These are phyloP conservation scores for Adansonia madagascariensis DNA, from an alignment of 441 rosid genomes.

Conservation along the genomic window DNA sequence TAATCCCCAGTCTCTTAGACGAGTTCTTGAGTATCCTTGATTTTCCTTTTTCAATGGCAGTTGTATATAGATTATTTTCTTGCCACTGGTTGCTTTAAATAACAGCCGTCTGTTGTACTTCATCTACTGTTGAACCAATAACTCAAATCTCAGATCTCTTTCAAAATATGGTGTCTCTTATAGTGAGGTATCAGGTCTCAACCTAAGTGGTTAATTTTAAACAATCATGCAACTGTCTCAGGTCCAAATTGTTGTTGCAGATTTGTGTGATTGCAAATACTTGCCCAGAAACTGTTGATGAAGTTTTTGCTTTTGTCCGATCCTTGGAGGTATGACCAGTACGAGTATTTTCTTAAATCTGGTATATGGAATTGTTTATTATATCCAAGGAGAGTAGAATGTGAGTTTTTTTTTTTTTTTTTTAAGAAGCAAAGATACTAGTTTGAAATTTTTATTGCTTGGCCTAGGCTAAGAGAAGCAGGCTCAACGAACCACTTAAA, in stretches of 20 bases:
- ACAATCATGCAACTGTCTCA: constrained; percentile 23
- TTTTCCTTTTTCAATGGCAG: constrained; percentile 16
- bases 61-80: background rate
- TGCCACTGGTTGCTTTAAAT: constrained; percentile 15
- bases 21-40: constrained; percentile 77
- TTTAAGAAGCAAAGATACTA: background rate
- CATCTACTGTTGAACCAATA: constrained; percentile 42
- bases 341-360: background rate
- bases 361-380: constrained; percentile 3
- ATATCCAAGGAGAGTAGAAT: background rate
- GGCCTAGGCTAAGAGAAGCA: constrained; percentile 54
- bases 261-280: constrained; percentile 61
- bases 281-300: constrained; percentile 72
- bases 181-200: constrained; percentile 63
- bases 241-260: constrained; percentile 45
- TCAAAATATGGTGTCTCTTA: constrained; percentile 57
- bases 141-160: constrained; percentile 60
- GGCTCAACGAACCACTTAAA: constrained; percentile 49
- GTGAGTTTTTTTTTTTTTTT: background rate
- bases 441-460: background rate
- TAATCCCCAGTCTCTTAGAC: constrained; percentile 61
- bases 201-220: constrained; percentile 22
- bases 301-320: constrained; percentile 71
- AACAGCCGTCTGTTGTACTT: constrained; percentile 23
- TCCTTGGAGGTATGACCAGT: constrained; percentile 62